These are phyloP conservation scores for Albugo candida DNA, from an alignment of 352 stramenopile genomes.

Conservation along the genomic window DNA sequence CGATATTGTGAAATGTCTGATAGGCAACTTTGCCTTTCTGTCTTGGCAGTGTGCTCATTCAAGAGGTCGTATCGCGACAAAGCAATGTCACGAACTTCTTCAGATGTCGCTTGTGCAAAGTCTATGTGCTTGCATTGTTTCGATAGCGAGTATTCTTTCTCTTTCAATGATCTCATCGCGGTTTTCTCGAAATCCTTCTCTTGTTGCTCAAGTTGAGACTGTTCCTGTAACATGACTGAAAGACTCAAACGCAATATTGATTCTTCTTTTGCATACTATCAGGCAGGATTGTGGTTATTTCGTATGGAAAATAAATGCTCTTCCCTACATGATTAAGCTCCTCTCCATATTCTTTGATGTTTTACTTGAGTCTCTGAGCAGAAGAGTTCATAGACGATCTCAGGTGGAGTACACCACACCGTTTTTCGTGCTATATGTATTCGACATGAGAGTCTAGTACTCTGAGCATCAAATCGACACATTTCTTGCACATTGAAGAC, in stretches of 20 bases:
- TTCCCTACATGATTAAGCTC: constrained; percentile 55
- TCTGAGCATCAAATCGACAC: constrained; percentile 46
- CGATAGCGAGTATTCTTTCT: constrained; percentile 37
- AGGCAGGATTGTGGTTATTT: background rate
- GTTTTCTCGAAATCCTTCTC: constrained; percentile 4
- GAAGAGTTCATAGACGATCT: constrained; percentile 12
- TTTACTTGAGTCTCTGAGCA: constrained; percentile 14
- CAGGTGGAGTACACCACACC: constrained; percentile 29
- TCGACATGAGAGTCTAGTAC: constrained; percentile 56
- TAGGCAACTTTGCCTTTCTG: constrained; percentile 38
- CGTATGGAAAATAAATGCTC: background rate
- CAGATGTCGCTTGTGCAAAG: constrained; percentile 23
- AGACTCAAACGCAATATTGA: constrained; percentile 34
- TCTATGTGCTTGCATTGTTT: constrained; percentile 28
- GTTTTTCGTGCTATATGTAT: constrained; percentile 49
- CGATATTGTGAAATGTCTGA: constrained; percentile 53
- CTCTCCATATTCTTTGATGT: constrained; percentile 41
- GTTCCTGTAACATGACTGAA: constrained; percentile 49
- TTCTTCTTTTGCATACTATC: constrained; percentile 51
- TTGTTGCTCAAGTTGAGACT: constrained; percentile 22
- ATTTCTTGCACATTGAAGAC: constrained; percentile 53
- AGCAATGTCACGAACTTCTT: constrained; percentile 31
- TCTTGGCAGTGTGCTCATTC: constrained; percentile 19
- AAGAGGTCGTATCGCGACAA: constrained; percentile 32
- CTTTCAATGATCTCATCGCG: constrained; percentile 13